A percentile compares a stretch with the other conserved stretches of the same genome.
Conservation (phyloP, 2,329 filamentous ascomycete genomes). For the Fusarium dimerum region DNA sequence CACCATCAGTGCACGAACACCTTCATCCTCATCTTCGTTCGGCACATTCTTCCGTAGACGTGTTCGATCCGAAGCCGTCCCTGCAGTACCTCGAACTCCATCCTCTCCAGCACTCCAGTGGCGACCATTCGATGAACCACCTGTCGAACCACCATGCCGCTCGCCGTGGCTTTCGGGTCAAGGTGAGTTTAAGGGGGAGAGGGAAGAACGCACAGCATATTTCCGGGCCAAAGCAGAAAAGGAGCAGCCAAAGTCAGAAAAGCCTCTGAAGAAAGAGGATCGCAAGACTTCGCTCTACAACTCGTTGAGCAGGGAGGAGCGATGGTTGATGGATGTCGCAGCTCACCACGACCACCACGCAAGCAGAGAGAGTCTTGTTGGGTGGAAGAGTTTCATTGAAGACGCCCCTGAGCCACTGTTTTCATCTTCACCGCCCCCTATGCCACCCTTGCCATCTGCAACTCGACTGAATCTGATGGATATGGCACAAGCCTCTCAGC, state of each 20-base stretch:
- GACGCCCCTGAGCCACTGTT: conserved; percentile 25
- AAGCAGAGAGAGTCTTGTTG: conserved; percentile 27
- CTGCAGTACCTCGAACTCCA: conserved; percentile 20
- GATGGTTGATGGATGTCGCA: conserved; percentile 1
- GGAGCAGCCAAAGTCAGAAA: conserved; percentile 3
- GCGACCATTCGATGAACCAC: conserved; percentile 27
- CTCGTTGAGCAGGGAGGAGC: conserved; percentile 10
- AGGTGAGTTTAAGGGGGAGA: conserved; percentile 19
- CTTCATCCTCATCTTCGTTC: conserved; percentile 26
- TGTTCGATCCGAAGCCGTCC: conserved; percentile 18
- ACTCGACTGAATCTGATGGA: conserved; percentile 18
- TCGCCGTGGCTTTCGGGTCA: conserved; percentile 24
- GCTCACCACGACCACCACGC: conserved; percentile 3
- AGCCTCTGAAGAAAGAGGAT: conserved; percentile 5
- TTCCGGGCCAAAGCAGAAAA: conserved; percentile 24
- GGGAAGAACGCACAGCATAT: conserved; percentile 19
- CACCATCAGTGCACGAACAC: conserved; percentile 11
- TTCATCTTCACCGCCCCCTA: conserved; percentile 25
- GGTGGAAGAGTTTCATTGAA: conserved; percentile 25
- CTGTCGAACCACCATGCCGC: conserved; percentile 20
- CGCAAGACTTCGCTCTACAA: conserved; percentile 15
- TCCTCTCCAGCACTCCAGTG: conserved; percentile 23
- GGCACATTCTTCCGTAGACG: conserved; percentile 29
- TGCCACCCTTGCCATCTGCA: conserved; percentile 27
- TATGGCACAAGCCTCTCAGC: not conserved